Base-by-base conservation (phyloP, 768 basidiomycete genomes). In the Leucocoprinus leucothites region DNA sequence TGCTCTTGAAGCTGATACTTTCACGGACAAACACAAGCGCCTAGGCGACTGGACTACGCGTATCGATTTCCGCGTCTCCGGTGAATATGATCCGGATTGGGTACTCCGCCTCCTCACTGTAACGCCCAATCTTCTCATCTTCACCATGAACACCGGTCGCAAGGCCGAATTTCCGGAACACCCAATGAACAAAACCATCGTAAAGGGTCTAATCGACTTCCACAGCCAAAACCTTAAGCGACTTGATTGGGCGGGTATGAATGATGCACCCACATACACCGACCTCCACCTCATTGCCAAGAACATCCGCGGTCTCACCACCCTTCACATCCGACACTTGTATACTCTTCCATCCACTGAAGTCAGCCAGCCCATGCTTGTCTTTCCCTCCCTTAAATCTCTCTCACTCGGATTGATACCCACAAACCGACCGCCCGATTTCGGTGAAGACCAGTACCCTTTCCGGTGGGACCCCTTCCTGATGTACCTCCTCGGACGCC, bases 91-190 rank as follows among this genome's bases (percentile, higher is more conserved):
- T 9, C 48, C 63, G 0, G 48, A 59, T 34, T 57, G 64, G 44
- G 65, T 76, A 19, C 62, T 69, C 9, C 72, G 76, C 9, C 63
- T 80, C 16, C 57, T 80, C 31, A 64, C 62, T 13, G 70, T 69
- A 53, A 75, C 74, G 0, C 77, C 77, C 6, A 78, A 76, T 53
- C 69, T 80, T 38, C 59, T 71, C 58, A 74, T 76, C 31, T 78
- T 76, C 55, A 58, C 70, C 59, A 76, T 75, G 58, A 66, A 69
- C 53, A 79, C 74, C 50, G 68, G 67, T 0, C 57, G 40, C 53
- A 31, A 31, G 5, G 28, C 58, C 57, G 41, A 31, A 18, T 47
- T 18, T 31, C 42, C 64, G 52, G 47, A 63, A 58, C 45, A 59
- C 24, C 36, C 61, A 46, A 18, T 61, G 64, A 43, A 72, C 71